These are phyloP conservation scores for Blastocystis sp. DNA, from an alignment of 352 stramenopile species.

Conservation along the genomic window DNA sequence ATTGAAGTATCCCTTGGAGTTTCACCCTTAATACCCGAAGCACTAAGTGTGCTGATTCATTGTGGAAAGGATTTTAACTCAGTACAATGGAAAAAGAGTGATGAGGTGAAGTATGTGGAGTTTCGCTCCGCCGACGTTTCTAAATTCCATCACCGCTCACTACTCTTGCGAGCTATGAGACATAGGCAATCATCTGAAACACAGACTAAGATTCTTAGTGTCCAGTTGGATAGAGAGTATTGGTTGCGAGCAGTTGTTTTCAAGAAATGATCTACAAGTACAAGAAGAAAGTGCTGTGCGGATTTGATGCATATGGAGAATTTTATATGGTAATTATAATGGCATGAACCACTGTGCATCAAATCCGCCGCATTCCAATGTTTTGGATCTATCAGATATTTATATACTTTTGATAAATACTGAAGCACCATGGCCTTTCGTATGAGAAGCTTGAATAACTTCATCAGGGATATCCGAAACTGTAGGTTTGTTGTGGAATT, in stretches of 20 bases:
- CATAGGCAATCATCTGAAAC: too few relatives aligned
- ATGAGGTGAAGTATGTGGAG: too few relatives aligned
- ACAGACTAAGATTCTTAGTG: too few relatives aligned
- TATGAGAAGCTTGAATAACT: constrained; percentile 63
- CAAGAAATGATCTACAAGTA: not conserved
- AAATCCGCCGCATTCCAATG: constrained; percentile 28
- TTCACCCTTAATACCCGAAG: too few relatives aligned
- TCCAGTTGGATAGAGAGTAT: too few relatives aligned
- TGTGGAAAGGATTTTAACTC: too few relatives aligned
- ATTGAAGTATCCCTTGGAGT: too few relatives aligned
- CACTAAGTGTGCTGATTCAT: too few relatives aligned
- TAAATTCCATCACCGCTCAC: too few relatives aligned
- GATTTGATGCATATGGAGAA: constrained; percentile 26
- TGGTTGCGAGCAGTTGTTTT: not conserved
- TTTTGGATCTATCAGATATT: constrained; percentile 3
- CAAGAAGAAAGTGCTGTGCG: not conserved
- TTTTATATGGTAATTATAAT: constrained; percentile 29
- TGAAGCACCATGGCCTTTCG: constrained; percentile 2
- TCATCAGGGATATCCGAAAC: constrained; percentile 57
- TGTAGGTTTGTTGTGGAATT: not conserved
- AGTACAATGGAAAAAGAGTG: too few relatives aligned
- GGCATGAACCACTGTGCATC: constrained; percentile 10
- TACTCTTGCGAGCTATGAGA: too few relatives aligned
- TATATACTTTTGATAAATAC: not conserved
- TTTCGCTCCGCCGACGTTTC: too few relatives aligned